Percentiles rank a stretch among this genome's conserved stretches.
Conservation (phyloP, 208 protist genomes). For the Crithidia mellificae region DNA sequence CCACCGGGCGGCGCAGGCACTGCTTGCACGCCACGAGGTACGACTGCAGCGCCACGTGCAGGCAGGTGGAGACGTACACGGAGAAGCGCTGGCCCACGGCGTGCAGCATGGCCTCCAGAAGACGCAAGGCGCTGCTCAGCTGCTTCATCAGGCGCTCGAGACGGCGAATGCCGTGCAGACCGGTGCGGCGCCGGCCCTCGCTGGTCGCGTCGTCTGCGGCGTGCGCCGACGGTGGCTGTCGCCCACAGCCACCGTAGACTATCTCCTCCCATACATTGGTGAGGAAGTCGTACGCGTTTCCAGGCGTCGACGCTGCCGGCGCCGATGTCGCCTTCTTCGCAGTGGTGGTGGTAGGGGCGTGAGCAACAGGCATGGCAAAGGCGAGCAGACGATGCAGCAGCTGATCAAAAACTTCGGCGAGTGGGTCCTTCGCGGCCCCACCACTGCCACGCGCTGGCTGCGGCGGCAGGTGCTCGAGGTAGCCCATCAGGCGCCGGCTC, state of each 20-base stretch:
- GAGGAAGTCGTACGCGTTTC: slow-evolving; percentile 26
- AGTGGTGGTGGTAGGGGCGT: slow-evolving; percentile 1
- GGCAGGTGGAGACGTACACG: slow-evolving; percentile 62
- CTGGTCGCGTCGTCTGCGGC: background rate
- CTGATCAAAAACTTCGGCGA: slow-evolving; percentile 67
- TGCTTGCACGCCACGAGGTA: slow-evolving; percentile 83
- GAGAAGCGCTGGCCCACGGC: slow-evolving; percentile 69
- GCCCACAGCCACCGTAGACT: slow-evolving; percentile 31
- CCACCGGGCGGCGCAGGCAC: slow-evolving; percentile 38
- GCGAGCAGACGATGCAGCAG: slow-evolving; percentile 73
- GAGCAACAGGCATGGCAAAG: slow-evolving; percentile 37
- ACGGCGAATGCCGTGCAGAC: slow-evolving; percentile 40
- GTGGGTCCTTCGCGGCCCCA: slow-evolving; percentile 17
- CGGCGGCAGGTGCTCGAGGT: slow-evolving; percentile 66
- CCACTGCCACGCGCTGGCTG: background rate
- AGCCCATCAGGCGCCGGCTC: slow-evolving; percentile 70
- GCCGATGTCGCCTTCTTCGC: too few species aligned
- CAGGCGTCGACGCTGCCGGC: background rate
- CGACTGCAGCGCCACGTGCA: slow-evolving; percentile 60
- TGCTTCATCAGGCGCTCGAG: slow-evolving; percentile 69
- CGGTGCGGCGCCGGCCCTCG: slow-evolving; percentile 20
- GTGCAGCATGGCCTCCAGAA: slow-evolving; percentile 68
- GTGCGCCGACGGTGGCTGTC: slow-evolving; percentile 7
- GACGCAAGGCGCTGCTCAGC: slow-evolving; percentile 53
- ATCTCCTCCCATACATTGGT: slow-evolving; percentile 34